Base-by-base conservation (phyloP, 805 yeast species). In the Cyberlindnera suaveolens region DNA sequence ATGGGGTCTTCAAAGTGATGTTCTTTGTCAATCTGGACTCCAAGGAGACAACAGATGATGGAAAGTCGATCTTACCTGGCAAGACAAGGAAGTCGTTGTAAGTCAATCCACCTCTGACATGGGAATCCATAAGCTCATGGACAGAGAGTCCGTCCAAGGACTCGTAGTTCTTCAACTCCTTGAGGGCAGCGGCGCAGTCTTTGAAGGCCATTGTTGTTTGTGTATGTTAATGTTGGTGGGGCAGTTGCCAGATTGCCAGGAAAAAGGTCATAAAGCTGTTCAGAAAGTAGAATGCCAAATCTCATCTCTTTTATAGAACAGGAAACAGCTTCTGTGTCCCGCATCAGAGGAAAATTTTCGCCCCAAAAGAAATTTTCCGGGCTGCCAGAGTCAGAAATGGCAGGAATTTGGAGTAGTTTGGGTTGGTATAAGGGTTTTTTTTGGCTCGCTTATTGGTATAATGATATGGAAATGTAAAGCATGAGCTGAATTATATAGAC, bases 71-170 rank as follows among this genome's bases (percentile, higher is more conserved):
- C 72, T 88, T 87, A 51, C 98, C 97, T 53, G 99, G 99, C 59
- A 93, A 78, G 57, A 93, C 77, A 67, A 93, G 77, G 67, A 93
- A 88, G 71, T 93, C 99, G 64, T 93, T 93, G 75, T 93, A 93
- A 53, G 99, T 93, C 63, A 93, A 79, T 46, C 99, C 99, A 66
- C 99, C 99, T 70, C 93, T 84, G 57, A 71, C 66, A 55, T 78
- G 71, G 40, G 97, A 88, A 72, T 93, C 96, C 85, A 93, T 86
- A 67, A 93, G 78, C 54, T 85, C 77, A 46, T 78, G 72, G 58
- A 85, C 84, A 50, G 85, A 81, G 54, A 93, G 76, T 51, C 99
- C 99, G 65, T 93, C 99, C 63, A 76, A 80, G 57, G 71, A 66
- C 45, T 75, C 50, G 74, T 87, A 91, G 48, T 75, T 65, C 48